Conservation (phyloP, 441 rosid genomes). For the Pelargonium australe region DNA sequence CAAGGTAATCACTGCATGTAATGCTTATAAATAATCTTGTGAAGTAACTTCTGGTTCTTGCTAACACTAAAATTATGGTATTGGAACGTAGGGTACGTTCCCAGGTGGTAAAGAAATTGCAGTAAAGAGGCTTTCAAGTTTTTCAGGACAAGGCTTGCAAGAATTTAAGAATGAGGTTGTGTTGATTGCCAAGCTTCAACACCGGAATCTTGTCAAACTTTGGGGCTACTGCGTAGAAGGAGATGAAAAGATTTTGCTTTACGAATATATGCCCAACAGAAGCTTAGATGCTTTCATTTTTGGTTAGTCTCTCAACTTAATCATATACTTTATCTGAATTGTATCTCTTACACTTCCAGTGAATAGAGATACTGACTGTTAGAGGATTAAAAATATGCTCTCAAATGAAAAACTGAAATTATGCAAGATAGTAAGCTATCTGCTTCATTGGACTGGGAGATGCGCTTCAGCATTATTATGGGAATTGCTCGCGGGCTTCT, state of each 20-base stretch:
- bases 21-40: background rate
- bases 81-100: conserved; percentile 37
- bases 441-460: conserved; percentile 35
- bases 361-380: background rate
- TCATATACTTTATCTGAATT: background rate
- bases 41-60: background rate
- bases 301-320: conserved; percentile 27
- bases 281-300: conserved; percentile 53
- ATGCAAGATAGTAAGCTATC: conserved; percentile 35
- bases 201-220: conserved; percentile 55
- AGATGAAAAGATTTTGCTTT: conserved; percentile 46
- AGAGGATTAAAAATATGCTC: background rate
- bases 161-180: conserved; percentile 62
- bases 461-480: conserved; percentile 39
- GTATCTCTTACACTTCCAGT: background rate
- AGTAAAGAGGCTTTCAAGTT: conserved; percentile 46
- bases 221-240: conserved; percentile 47
- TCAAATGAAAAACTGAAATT: background rate
- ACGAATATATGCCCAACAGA: conserved; percentile 53
- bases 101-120: conserved; percentile 56
- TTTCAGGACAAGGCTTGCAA: conserved; percentile 51
- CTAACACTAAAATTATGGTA: background rate
- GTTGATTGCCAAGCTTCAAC: conserved; percentile 61
- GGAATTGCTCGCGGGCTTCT: conserved; percentile 59
- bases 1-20: conserved; percentile 27